A percentile compares a stretch with the other conserved stretches of the same genome.
These are phyloP conservation scores for Penicillium subrubescens DNA, from an alignment of 495 filamentous ascomycete species.

Conservation along the genomic window DNA sequence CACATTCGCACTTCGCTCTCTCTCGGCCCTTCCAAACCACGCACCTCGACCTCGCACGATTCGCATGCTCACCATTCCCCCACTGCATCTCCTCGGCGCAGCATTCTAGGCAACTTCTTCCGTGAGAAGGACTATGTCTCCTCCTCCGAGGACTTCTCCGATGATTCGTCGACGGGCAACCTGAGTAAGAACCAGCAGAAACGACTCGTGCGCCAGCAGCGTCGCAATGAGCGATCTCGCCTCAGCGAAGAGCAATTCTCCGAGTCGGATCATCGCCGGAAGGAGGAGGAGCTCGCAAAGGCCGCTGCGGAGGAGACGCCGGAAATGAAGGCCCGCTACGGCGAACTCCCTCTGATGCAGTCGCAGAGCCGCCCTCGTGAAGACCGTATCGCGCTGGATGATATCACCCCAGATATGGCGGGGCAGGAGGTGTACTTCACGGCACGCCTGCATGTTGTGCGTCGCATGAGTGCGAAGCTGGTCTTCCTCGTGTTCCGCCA, in stretches of 20 bases:
- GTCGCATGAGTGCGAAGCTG: slow-evolving; percentile 86
- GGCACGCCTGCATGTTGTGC: slow-evolving; percentile 80
- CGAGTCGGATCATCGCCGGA: slow-evolving; percentile 47
- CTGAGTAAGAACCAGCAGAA: slow-evolving; percentile 59
- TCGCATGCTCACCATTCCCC: slow-evolving; percentile 11
- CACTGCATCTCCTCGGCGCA: slow-evolving; percentile 40
- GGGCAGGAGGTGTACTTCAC: slow-evolving; percentile 74
- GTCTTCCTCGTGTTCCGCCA: slow-evolving; percentile 87
- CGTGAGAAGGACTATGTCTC: slow-evolving; percentile 45
- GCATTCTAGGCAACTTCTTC: slow-evolving; percentile 44
- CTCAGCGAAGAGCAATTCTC: slow-evolving; percentile 55
- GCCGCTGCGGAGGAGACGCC: slow-evolving; percentile 41
- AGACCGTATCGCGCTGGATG: slow-evolving; percentile 49
- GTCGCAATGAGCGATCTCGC: slow-evolving; percentile 47
- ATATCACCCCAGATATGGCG: slow-evolving; percentile 56
- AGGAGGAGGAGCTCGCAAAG: slow-evolving; percentile 46
- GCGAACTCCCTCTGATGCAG: slow-evolving; percentile 57
- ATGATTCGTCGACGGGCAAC: slow-evolving; percentile 37
- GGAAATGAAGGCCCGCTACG: slow-evolving; percentile 63
- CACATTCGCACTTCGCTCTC: slow-evolving; percentile 17
- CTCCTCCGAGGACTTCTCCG: slow-evolving; percentile 52
- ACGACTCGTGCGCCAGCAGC: slow-evolving; percentile 47
- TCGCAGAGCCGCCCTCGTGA: slow-evolving; percentile 40
- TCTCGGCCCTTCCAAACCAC: slow-evolving; percentile 13
- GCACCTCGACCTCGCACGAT: slow-evolving; percentile 23